Conservation (phyloP, 2,329 filamentous ascomycete species). For the Colletotrichum limetticola region DNA sequence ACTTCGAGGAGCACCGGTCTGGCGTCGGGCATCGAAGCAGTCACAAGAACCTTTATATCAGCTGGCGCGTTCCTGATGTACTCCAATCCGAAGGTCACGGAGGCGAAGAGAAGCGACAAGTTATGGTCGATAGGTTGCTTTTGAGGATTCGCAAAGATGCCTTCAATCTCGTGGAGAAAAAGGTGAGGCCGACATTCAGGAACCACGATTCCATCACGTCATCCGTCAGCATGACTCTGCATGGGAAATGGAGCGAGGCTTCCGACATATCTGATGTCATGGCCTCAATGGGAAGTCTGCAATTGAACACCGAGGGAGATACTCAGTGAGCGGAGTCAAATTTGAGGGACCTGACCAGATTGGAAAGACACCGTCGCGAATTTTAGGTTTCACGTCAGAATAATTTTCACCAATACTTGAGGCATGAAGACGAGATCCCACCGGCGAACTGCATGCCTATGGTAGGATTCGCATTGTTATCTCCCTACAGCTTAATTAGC, state of each 20-base stretch:
- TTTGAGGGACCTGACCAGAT: not conserved
- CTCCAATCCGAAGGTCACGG: not conserved
- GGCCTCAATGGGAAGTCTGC: not conserved
- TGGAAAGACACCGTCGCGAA: not conserved
- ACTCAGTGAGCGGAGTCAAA: not conserved
- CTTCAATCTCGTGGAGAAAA: not conserved
- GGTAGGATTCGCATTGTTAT: not conserved
- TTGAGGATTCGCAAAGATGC: not conserved
- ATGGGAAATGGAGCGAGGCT: not conserved
- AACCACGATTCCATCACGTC: conserved; percentile 1
- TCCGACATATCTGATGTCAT: not conserved
- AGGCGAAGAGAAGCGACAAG: not conserved
- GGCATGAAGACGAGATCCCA: no score
- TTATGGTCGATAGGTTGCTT: not conserved
- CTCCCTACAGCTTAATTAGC: not conserved
- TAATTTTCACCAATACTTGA: no score
- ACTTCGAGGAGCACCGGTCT: conserved; percentile 43
- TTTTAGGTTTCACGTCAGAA: not conserved
- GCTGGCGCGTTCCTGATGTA: conserved; percentile 49
- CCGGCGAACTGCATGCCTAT: not conserved
- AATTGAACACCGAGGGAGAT: not conserved
- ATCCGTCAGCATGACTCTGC: not conserved
- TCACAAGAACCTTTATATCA: conserved; percentile 50
- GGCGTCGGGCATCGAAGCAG: conserved; percentile 40
- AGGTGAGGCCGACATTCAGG: not conserved